Evolutionary conservation across 2,329 filamentous ascomycete genomes (phyloP), one percentile per base, ranked within the genome.

Genomic region (Raffaelea ambrosiae): DNA sequence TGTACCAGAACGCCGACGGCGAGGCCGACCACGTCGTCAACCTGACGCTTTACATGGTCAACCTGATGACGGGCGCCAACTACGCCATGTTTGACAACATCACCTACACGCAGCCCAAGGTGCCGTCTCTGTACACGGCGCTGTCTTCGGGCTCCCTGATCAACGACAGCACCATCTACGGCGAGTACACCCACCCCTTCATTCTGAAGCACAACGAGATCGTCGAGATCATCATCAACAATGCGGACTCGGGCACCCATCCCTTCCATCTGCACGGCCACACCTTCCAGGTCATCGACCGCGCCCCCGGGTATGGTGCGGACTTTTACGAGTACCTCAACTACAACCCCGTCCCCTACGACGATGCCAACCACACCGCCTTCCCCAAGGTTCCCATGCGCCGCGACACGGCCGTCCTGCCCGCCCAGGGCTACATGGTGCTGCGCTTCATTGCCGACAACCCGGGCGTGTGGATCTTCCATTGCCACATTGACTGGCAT

Each of bases 401-500:
- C 7, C 70, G 86, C 8, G 86, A 91, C 52, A 86, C 83, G 0
- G 63, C 85, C 0, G 74, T 84, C 2, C 64, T 88, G 0, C 74
- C 73, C 19, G 81, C 83, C 0, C 71, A 77, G 29, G 84, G 86
- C 1, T 80, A 85, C 61, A 74, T 84, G 21, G 77, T 88, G 11
- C 59, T 91, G 20, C 71, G 81, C n/a, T 84, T 84, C 66, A 67
- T 69, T 49, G 79, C 82, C 2, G 73, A 86, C 58, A 86, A 86
- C 54, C 79, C 83, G 11, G 82, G 81, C 54, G 57, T 62, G 51
- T 67, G 63, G 62, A 43, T 85, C 4, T 86, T 89, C 67, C 86
- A 89, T 64, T 90, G 86, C 64, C 86, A 91, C 61, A 83, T 90
- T 46, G 84, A 87, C 59, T 91, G 84, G 84, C 84, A 88, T 59